phyloP scores from a whole-genome alignment of 164 flowering plant genomes.

The Chimonanthus salicifolius region DNA sequence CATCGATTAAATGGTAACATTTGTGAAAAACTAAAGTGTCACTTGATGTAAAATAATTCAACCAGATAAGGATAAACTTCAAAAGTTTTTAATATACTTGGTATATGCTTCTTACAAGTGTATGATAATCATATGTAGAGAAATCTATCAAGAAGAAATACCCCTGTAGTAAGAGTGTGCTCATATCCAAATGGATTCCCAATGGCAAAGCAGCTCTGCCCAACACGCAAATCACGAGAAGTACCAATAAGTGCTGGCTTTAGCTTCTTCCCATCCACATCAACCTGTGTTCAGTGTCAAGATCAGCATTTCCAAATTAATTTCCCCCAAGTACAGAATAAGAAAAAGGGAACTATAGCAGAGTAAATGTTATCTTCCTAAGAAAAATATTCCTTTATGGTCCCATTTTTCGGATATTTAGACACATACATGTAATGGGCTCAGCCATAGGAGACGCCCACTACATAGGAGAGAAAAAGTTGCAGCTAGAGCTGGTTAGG shows the following conservation, averaged over 20 bases:
- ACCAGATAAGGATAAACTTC: no score
- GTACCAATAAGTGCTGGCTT: constrained; percentile 69
- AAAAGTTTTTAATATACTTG: no score
- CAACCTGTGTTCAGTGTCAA: constrained; percentile 40
- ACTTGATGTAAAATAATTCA: no score
- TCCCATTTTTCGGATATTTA: neutral
- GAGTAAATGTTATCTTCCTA: neutral
- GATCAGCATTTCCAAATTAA: constrained; percentile 1
- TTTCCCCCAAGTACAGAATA: neutral
- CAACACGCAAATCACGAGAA: constrained; percentile 59
- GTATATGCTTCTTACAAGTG: no score
- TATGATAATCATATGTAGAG: neutral
- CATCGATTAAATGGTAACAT: no score
- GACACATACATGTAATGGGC: neutral
- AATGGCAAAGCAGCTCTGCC: constrained; percentile 90
- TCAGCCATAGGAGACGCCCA: neutral
- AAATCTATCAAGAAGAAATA: constrained; percentile 23
- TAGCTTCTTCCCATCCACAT: constrained; percentile 48
- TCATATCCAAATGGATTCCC: constrained; percentile 93
- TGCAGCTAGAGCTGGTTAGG: no score
- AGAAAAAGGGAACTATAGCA: neutral
- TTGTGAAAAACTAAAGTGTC: no score
- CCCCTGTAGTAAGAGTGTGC: constrained; percentile 90
- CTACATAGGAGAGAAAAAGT: no score
- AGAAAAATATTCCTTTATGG: neutral